Base-by-base conservation (phyloP, 192 early-diverging fungal species). In the Rhizophlyctis rosea region DNA sequence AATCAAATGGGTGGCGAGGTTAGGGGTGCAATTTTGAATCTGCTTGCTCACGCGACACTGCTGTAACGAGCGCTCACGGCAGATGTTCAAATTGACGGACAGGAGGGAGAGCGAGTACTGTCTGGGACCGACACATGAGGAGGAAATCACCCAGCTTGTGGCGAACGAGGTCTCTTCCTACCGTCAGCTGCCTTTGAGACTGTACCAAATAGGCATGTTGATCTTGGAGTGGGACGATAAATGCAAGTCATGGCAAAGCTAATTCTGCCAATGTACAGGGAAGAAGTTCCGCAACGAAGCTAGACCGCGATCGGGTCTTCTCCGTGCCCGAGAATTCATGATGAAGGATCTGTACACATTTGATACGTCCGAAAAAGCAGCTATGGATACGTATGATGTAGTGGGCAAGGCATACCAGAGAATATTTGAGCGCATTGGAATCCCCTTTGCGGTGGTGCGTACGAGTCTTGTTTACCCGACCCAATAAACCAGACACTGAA, bases 291-390 rank as follows among this genome's bases (percentile, higher is more conserved):
- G 90, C 24, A 79, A 84, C 44, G 92, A 94, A 57, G 74, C 87
- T 44, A 78, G 93, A 28, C 91, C 91, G 21, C 80, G 93, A 24
- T 83, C 82, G 4, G 94, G 94, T 7, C 69, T 96, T 23, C 77
- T 96, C 48, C 76, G 94, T 13, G 92, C 82, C 1, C 85, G 90
- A 31, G 94, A 96, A 69, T 96, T 96, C 70, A 68, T 93, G n/a
- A 96, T 96, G 94, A 96, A 94, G 71, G 94, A 96, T 73, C 69
- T 96, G 65, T 95, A 96, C 69, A 83, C 89, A 5, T 96, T 96
- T 71, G 92, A 96, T 68, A 79, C 72, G 2, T 79, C 80, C 0
- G 70, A 79, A 57, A 69, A 86, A 16, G 77, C 77, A 34, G 91
- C 94, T 0, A 70, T 86, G 29, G 73, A 69, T n/a, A 88, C 94